Conservation (phyloP, 2,329 filamentous ascomycete genomes). For the Epichloe uncinata region DNA sequence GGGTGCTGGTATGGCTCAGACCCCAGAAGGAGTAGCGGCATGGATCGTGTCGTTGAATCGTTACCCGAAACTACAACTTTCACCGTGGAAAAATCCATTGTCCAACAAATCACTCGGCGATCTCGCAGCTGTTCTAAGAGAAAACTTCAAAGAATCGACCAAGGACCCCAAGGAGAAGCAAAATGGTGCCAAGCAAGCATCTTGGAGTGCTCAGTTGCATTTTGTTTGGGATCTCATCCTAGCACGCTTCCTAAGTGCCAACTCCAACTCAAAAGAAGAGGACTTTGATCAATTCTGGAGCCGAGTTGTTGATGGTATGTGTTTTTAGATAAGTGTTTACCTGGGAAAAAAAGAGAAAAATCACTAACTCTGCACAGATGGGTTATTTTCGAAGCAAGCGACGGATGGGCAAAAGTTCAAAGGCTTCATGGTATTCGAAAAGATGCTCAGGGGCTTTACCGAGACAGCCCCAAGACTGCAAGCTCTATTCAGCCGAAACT, state of each 20-base stretch:
- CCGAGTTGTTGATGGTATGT: slow-evolving; percentile 71
- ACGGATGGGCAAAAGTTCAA: slow-evolving; percentile 85
- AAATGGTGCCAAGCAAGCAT: slow-evolving; percentile 47
- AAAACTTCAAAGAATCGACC: slow-evolving; percentile 45
- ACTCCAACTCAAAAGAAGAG: slow-evolving; percentile 20
- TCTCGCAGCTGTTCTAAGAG: slow-evolving; percentile 67
- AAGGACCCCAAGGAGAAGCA: slow-evolving; percentile 30
- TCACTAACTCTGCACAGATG: slow-evolving; percentile 39
- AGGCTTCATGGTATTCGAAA: slow-evolving; percentile 78
- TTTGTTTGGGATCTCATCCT: slow-evolving; percentile 81
- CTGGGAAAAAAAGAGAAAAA: not conserved
- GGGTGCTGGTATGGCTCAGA: slow-evolving; percentile 56
- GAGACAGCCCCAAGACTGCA: slow-evolving; percentile 33
- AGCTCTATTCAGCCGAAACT: slow-evolving; percentile 66
- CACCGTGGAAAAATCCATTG: slow-evolving; percentile 70
- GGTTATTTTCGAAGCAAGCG: slow-evolving; percentile 67
- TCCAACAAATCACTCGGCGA: slow-evolving; percentile 52
- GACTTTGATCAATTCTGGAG: slow-evolving; percentile 72
- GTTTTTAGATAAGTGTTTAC: not conserved
- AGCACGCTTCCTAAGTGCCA: slow-evolving; percentile 31
- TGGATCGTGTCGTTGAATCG: slow-evolving; percentile 60
- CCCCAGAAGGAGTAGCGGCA: slow-evolving; percentile 77
- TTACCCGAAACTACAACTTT: slow-evolving; percentile 50
- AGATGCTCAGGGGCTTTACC: slow-evolving; percentile 46
- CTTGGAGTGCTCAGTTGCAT: slow-evolving; percentile 68